phyloP scores from a whole-genome alignment of 2,329 filamentous ascomycete species.

The Diplocarpon mali region DNA sequence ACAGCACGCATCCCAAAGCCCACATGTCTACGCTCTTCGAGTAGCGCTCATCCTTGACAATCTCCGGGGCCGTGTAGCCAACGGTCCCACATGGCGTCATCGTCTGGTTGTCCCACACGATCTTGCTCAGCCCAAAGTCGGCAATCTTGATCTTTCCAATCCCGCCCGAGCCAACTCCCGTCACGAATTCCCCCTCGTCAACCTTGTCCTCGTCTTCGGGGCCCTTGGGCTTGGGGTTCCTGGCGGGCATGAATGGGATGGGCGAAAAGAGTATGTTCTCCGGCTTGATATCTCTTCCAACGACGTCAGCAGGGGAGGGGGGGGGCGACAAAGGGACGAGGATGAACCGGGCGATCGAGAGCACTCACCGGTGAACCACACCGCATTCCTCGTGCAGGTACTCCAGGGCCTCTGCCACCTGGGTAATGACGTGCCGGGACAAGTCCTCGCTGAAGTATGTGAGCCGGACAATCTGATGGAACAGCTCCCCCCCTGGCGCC shows the following conservation, averaged over 20 bases:
- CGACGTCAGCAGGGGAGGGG: constrained; percentile 24
- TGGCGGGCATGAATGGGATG: constrained; percentile 69
- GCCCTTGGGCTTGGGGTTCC: constrained; percentile 65
- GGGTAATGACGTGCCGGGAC: constrained; percentile 84
- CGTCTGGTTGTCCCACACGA: constrained; percentile 95
- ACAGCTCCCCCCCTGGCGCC: constrained; percentile 88
- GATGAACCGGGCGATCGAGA: neutral
- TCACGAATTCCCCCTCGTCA: constrained; percentile 88
- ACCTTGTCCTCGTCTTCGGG: constrained; percentile 94
- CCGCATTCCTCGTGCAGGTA: constrained; percentile 92
- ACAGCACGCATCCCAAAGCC: constrained; percentile 92
- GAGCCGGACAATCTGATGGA: constrained; percentile 95
- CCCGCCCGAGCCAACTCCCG: constrained; percentile 71
- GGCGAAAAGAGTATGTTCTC: constrained; percentile 94
- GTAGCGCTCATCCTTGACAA: constrained; percentile 97
- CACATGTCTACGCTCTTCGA: constrained; percentile 99
- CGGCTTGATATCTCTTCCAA: constrained; percentile 86
- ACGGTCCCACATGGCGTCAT: constrained; percentile 99
- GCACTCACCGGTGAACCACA: constrained; percentile 84
- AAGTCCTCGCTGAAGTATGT: constrained; percentile 98
- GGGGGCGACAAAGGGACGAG: neutral
- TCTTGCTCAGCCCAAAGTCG: constrained; percentile 94
- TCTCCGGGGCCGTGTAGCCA: constrained; percentile 94
- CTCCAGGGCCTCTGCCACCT: constrained; percentile 88
- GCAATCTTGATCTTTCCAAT: constrained; percentile 96